A percentile compares a stretch with the other conserved stretches of the same genome.
Evolutionary conservation across 768 basidiomycete species (phyloP).

Genomic region (Mrakia frigida): DNA sequence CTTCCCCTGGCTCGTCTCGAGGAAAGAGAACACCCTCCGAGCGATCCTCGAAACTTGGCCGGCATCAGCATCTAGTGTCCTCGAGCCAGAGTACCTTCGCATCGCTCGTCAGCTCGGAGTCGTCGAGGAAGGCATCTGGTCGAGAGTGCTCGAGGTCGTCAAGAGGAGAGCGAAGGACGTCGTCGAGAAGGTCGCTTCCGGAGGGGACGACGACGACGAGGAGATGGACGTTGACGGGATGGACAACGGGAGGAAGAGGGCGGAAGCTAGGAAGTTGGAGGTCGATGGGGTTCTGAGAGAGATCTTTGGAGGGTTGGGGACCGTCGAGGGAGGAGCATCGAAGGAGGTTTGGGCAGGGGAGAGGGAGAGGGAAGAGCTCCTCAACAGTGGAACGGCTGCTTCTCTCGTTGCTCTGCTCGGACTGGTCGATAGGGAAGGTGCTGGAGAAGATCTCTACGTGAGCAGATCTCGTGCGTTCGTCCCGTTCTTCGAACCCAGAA

Average conservation of each 20-base stretch:
- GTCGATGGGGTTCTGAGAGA: background rate
- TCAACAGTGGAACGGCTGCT: slow-evolving; percentile 13
- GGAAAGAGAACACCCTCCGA: background rate
- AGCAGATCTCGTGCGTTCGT: background rate
- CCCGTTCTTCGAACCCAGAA: no score
- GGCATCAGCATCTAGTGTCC: background rate
- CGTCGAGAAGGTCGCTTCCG: background rate
- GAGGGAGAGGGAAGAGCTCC: background rate
- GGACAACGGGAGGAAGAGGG: background rate
- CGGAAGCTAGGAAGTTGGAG: background rate
- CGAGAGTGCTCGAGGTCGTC: slow-evolving; percentile 4
- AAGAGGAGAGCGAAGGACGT: slow-evolving; percentile 17
- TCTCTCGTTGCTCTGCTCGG: background rate
- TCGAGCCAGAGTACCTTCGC: slow-evolving; percentile 10
- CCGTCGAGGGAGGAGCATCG: no score
- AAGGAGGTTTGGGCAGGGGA: background rate
- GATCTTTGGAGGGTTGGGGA: background rate
- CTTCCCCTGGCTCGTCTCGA: slow-evolving; percentile 7
- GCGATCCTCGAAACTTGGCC: slow-evolving; percentile 25
- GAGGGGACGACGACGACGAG: background rate
- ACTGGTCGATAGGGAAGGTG: background rate
- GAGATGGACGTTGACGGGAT: slow-evolving; percentile 3
- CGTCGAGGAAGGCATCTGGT: slow-evolving; percentile 11
- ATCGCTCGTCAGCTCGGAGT: slow-evolving; percentile 1
- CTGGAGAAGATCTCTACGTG: slow-evolving; percentile 3